A percentile compares a stretch with the other conserved stretches of the same genome.
Evolutionary conservation across 1,284 basidiomycete species (phyloP).

Genomic region (Naganishia cerealis): DNA sequence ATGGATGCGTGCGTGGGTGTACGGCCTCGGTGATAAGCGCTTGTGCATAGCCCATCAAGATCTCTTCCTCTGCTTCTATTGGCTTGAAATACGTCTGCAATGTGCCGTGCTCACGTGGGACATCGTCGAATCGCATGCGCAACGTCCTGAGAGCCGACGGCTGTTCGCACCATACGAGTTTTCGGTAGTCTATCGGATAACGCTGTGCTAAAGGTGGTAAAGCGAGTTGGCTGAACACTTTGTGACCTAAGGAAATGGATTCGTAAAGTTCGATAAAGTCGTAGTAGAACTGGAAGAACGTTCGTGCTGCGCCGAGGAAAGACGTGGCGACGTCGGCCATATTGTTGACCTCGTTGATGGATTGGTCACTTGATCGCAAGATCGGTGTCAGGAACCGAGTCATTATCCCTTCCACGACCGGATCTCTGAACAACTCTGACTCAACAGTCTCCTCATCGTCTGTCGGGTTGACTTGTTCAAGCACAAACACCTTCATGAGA

Average conservation of each 20-base stretch:
- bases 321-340: constrained; percentile 26
- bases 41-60: constrained; percentile 60
- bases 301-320: constrained; percentile 65
- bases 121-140: constrained; percentile 50
- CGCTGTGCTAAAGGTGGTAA: constrained; percentile 67
- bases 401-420: constrained; percentile 63
- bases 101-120: constrained; percentile 44
- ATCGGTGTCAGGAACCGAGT: constrained; percentile 60
- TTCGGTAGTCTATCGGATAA: constrained; percentile 81
- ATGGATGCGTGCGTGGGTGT: constrained; percentile 48
- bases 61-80: constrained; percentile 65
- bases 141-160: constrained; percentile 63
- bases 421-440: constrained; percentile 56
- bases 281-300: constrained; percentile 92
- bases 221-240: constrained; percentile 72
- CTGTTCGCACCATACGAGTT: constrained; percentile 78
- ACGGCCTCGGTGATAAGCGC: constrained; percentile 49
- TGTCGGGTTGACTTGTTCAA: constrained; percentile 59
- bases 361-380: constrained; percentile 27
- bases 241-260: constrained; percentile 81
- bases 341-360: constrained; percentile 1
- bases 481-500: constrained; percentile 92
- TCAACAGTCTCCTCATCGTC: constrained; percentile 62
- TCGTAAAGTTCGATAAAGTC: constrained; percentile 88
- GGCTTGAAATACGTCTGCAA: constrained; percentile 70